Base-by-base conservation (phyloP, 116 monocot genomes). In the Phalaenopsis hybrid region DNA sequence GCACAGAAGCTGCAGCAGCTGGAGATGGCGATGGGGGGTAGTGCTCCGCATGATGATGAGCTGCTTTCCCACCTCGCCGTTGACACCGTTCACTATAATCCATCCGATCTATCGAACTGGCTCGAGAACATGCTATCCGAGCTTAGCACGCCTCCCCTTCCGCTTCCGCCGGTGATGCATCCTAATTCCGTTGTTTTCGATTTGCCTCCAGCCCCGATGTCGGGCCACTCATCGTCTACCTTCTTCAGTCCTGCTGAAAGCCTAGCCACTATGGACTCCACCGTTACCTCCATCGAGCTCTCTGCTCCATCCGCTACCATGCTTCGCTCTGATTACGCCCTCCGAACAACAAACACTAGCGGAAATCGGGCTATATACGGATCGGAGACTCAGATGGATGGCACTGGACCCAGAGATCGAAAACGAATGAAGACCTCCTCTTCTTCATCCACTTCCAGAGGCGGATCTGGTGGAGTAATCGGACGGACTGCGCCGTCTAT, bases 1-100 rank as follows among this genome's bases (percentile, higher is more conserved):
- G 96, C 96, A 13, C 91, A 89, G 85, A 96, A 94, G 83, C 86
- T 96, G 50, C 92, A 96, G 86, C 92, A 96, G 81, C 91, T 96
- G 59, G 96, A 96, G 85, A 93, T 90, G 92, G 96, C 92, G 72
- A 96, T 96, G 90, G 89, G 84, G 72, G 18, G 37, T 50, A 33
- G 76, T 70, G 68, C 83, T 23, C 79, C 81, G 4, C 79, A 52
- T 58, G 89, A 91, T 74, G 89, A 89, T 65, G 79, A 73, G 1
- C 21, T 94, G 10, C 52, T 94, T 81, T 74, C 87, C 52, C 94
- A 91, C 69, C 88, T 93, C 33, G 83, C 93, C 20, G 85, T 89
- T 61, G 96, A 96, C 55, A 91, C 91, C 57, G 86, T 94, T 41
- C 96, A 96, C 89, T 96, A 94, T 81, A 94, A 96, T 63, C 96